Evolutionary conservation across 1,284 basidiomycete genomes (phyloP).

Genomic region (Leccinum subspadiceum): DNA sequence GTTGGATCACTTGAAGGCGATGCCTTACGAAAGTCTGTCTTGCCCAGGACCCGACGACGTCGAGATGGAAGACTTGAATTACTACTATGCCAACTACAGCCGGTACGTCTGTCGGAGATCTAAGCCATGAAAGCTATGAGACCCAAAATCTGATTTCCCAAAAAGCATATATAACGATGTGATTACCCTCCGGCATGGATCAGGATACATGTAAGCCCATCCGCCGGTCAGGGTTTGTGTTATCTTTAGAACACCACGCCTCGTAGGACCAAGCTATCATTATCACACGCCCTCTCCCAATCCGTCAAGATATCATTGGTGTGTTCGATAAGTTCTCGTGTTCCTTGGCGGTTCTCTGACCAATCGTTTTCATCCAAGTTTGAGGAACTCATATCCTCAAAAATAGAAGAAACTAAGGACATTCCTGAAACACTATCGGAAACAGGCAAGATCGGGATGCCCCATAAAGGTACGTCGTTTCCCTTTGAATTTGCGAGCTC

Average conservation of each 20-base stretch:
- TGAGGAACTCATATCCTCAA: constrained; percentile 89
- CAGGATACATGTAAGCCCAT: constrained; percentile 83
- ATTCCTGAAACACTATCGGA: constrained; percentile 93
- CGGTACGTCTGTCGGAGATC: constrained; percentile 47
- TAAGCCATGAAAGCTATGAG: constrained; percentile 1
- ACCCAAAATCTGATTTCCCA: constrained; percentile 6
- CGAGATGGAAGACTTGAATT: constrained; percentile 97
- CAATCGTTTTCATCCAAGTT: constrained; percentile 52
- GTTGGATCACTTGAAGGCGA: constrained; percentile 1
- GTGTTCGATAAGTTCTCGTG: constrained; percentile 18
- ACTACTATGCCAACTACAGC: constrained; percentile 96
- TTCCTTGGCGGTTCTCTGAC: background rate
- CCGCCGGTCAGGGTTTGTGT: constrained; percentile 13
- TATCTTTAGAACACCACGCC: constrained; percentile 18
- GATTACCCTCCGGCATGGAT: constrained; percentile 91
- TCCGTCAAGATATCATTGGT: constrained; percentile 95
- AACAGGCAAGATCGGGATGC: constrained; percentile 92
- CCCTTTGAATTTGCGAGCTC: background rate
- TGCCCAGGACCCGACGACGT: constrained; percentile 71
- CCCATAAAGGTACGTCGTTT: constrained; percentile 57
- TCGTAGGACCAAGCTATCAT: constrained; percentile 87
- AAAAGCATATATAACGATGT: constrained; percentile 96
- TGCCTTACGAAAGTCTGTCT: constrained; percentile 8
- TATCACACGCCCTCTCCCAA: constrained; percentile 94
- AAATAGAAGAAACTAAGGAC: constrained; percentile 96